Conservation (phyloP, 169 alveolate genomes). For the Plasmodium adleri region DNA sequence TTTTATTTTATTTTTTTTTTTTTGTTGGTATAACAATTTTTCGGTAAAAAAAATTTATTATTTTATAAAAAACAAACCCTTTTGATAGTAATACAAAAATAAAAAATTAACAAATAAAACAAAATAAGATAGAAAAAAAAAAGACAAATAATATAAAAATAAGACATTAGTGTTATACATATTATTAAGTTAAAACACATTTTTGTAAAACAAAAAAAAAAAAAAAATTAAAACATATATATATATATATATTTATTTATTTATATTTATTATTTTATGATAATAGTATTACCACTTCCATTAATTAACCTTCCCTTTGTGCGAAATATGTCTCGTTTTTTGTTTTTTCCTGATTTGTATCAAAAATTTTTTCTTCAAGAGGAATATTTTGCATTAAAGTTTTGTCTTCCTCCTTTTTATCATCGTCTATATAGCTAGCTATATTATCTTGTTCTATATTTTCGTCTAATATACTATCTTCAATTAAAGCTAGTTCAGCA, state of each 20-base stretch:
- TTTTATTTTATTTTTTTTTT: no score
- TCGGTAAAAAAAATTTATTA: no score
- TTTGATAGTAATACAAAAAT: no score
- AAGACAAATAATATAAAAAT: no score
- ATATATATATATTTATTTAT: not conserved
- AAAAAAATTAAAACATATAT: not conserved
- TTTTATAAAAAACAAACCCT: no score
- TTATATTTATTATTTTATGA: not conserved
- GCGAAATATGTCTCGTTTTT: slow-evolving; percentile 27
- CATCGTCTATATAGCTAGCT: slow-evolving; percentile 38
- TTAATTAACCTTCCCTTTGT: slow-evolving; percentile 35
- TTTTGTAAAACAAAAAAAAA: not conserved
- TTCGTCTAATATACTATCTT: slow-evolving; percentile 74
- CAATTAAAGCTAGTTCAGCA: slow-evolving; percentile 70
- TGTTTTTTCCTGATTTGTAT: slow-evolving; percentile 2
- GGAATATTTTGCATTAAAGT: slow-evolving; percentile 1
- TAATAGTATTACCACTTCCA: not conserved
- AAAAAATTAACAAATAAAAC: no score
- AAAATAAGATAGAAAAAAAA: no score
- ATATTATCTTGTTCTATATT: slow-evolving; percentile 49
- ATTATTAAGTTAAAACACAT: not conserved
- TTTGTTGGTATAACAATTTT: no score
- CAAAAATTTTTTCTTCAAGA: slow-evolving; percentile 10
- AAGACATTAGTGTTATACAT: not conserved
- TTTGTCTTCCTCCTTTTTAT: slow-evolving; percentile 28